Evolutionary conservation across 495 filamentous ascomycete genomes (phyloP), one percentile per base, ranked within the genome.

Genomic region (Parathielavia hyrcaniae): DNA sequence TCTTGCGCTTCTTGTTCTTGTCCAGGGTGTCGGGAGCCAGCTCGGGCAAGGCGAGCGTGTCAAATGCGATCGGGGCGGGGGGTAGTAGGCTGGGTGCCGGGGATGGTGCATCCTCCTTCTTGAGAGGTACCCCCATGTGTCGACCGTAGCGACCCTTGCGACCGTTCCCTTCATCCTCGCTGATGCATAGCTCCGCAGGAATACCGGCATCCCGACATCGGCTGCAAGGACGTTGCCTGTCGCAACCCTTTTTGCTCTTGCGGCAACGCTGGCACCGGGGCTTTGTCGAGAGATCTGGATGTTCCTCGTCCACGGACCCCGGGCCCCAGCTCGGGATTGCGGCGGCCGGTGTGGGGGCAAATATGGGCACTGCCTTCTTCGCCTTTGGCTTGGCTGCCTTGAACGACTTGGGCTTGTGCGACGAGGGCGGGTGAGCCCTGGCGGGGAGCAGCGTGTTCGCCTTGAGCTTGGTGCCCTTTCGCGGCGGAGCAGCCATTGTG

Each of bases 241-340:
- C 95, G 68, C 93, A 98, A 7, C 93, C 93, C 74, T 98, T 98
- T 80, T 98, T 98, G 71, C 91, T 97, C 82, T 97, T 97, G 60
- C 93, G 86, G 77, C 93, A 98, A 46, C 93, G 88, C 69, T 97
- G 93, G 79, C 93, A 98, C 62, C 93, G 91, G 32, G 93, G 93
- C 73, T 97, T 96, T 39, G 87, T 89, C 1, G 89, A 95, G 19
- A 96, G 75, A 61, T 96, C 91, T 49, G 95, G 89, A 44, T 95
- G 89, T 59, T 96, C 93, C 5, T 83, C 83, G 47, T 83, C 87
- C 49, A 91, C 83, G 12, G 63, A 58, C 61, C 82, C 80, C 60
- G 84, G 83, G 54, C 86, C 75, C 13, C 81, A 78, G 19, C 87
- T 86, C 6, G 83, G 80, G 23, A 84, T 82, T 12, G 90, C 92